These are phyloP conservation scores for Solanum etuberosum DNA, from an alignment of 257 asterid genomes.

Conservation along the genomic window DNA sequence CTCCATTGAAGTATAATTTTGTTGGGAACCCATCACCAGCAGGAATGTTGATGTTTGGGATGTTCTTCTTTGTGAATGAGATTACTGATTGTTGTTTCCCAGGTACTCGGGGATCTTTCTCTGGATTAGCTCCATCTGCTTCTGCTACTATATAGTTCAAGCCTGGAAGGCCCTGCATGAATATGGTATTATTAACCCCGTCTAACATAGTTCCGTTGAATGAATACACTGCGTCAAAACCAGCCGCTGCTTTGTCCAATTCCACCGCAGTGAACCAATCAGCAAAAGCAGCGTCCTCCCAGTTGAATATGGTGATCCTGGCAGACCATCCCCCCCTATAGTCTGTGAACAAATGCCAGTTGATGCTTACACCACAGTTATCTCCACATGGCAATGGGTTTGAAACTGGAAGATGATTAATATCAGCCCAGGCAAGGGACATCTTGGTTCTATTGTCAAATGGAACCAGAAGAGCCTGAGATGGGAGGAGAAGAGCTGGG, in stretches of 20 bases:
- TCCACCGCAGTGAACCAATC: constrained; percentile 88
- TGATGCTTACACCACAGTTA: constrained; percentile 79
- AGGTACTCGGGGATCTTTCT: constrained; percentile 50
- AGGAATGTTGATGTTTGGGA: constrained; percentile 47
- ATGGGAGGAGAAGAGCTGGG: constrained; percentile 69
- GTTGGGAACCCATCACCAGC: constrained; percentile 86
- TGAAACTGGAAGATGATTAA: constrained; percentile 54
- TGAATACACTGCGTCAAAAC: constrained; percentile 73
- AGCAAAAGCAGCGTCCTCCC: constrained; percentile 54
- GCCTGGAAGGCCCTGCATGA: constrained; percentile 79
- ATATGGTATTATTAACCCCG: constrained; percentile 51
- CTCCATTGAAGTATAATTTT: constrained; percentile 85
- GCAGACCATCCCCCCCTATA: constrained; percentile 89
- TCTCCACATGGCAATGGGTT: constrained; percentile 76
- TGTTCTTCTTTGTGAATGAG: constrained; percentile 72
- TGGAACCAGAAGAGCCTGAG: constrained; percentile 73
- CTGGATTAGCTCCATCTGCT: constrained; percentile 39
- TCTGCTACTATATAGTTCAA: constrained; percentile 75
- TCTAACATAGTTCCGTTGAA: constrained; percentile 56
- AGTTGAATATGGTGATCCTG: constrained; percentile 73
- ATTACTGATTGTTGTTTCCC: constrained; percentile 93
- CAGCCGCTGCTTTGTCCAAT: constrained; percentile 44
- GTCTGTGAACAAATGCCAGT: constrained; percentile 86
- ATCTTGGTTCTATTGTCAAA: constrained; percentile 51
- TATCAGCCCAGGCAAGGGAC: constrained; percentile 68